Base-by-base conservation (phyloP, 345 rosid species). In the Pelargonium nanum region DNA sequence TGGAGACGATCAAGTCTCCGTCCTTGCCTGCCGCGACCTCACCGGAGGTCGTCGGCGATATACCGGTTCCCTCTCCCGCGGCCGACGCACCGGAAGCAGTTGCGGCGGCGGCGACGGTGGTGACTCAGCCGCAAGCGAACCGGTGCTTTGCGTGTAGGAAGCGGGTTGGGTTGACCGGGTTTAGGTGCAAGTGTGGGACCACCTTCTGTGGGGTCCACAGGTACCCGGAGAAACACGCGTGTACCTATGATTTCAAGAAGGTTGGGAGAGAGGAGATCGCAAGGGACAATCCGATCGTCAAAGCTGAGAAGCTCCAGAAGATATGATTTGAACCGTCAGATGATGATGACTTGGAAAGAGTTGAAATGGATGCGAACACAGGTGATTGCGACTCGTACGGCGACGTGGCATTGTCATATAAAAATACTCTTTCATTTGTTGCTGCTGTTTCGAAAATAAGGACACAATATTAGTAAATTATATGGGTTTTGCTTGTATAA, bases 111-210 rank as follows among this genome's bases (percentile, higher is more conserved):
- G 22, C 50, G 44, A 16, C 1, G 56, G 60, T 20, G 66, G 59
- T 4, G 56, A 66, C 60, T 61, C 65, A 72, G 5, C 74, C 24
- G 72, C 68, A 58, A 65, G 64, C 68, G 25, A 71, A 21, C 61
- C 69, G 90, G 75, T 92, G 98, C 74, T 78, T 65, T 10, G 65
- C 69, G 70, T 92, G 98, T 72, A 81, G 73, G 68, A 92, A 80
- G 87, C 85, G 78, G 71, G 86, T 89, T 28, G 91, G 96, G 0
- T 76, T 89, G 68, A 80, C 85, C n/a, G 91, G 89, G 22, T 92
- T 91, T 56, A 74, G 67, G 69, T 91, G 96, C 69, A 85, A 70
- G 87, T 91, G 96, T 24, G 96, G 89, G 44, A 73, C 73, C 26
- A 86, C 82, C 22, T 88, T 69, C 71, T 92, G 98, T 61, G 87